Conservation (phyloP, 768 basidiomycete species). For the Crepidotus variabilis region DNA sequence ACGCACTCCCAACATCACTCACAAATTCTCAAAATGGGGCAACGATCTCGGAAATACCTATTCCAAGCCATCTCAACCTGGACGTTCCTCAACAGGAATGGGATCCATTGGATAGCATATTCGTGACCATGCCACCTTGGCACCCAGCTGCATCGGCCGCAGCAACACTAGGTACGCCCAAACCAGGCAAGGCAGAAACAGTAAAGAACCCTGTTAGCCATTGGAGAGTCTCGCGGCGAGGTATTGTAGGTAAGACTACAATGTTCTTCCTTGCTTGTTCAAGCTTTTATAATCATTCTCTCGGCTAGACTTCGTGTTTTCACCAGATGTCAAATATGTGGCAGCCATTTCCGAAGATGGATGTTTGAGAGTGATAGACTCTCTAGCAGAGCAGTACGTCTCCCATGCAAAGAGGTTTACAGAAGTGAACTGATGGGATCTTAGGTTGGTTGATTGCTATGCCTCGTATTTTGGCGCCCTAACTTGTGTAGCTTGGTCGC, state of each 20-base stretch:
- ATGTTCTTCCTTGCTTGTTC: not conserved
- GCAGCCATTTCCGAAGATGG: conserved; percentile 94
- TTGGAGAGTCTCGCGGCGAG: conserved; percentile 74
- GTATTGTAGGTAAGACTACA: conserved; percentile 60
- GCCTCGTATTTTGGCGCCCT: conserved; percentile 93
- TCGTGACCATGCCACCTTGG: conserved; percentile 85
- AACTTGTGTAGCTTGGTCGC: conserved; percentile 91
- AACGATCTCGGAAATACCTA: conserved; percentile 17
- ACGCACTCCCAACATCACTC: conserved; percentile 22
- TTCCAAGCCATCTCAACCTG: conserved; percentile 18
- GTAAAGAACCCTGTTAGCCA: conserved; percentile 89
- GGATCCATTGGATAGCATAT: conserved; percentile 74
- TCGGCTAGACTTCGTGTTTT: conserved; percentile 79
- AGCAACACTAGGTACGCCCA: conserved; percentile 27
- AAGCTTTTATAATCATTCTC: not conserved
- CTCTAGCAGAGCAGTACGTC: conserved; percentile 77
- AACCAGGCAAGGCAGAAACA: conserved; percentile 58
- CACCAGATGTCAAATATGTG: conserved; percentile 87
- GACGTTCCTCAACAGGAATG: conserved; percentile 47
- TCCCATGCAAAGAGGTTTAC: not conserved
- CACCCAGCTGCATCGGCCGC: conserved; percentile 58
- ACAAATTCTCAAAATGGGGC: not conserved
- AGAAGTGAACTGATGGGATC: not conserved
- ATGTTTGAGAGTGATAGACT: conserved; percentile 85
- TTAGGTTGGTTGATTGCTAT: conserved; percentile 88